Evolutionary conservation across 768 basidiomycete species (phyloP).

Genomic region (Agrocybe praecox): DNA sequence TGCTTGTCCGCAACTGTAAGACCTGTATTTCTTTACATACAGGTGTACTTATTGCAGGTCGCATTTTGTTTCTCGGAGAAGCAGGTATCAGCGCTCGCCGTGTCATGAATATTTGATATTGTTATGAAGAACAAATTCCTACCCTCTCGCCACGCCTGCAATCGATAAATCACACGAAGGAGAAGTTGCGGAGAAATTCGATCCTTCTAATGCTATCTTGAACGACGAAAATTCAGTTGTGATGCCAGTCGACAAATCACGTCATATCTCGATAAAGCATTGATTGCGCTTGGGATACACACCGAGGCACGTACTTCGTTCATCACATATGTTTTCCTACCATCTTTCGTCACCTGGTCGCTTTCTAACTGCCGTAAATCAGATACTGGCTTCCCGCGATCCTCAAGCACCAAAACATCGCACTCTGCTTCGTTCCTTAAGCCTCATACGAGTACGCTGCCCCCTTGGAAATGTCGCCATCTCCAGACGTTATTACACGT

Average conservation of each 20-base stretch:
- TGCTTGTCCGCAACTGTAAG: no score
- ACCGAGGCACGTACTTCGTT: neutral
- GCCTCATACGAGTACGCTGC: constrained; percentile 41
- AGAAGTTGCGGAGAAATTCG: neutral
- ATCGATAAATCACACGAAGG: no score
- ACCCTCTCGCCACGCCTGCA: no score
- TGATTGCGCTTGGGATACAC: neutral
- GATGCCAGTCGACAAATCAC: neutral
- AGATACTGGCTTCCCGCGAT: constrained; percentile 49
- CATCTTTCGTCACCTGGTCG: no score
- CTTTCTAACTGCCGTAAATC: neutral
- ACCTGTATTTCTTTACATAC: no score
- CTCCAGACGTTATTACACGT: constrained; percentile 44
- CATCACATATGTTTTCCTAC: neutral
- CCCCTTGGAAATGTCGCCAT: constrained; percentile 36
- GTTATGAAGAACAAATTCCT: no score
- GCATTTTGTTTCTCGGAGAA: no score
- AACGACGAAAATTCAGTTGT: neutral
- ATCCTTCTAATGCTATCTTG: neutral
- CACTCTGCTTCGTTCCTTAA: constrained; percentile 49
- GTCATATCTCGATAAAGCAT: neutral
- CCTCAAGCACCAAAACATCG: constrained; percentile 38
- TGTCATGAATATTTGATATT: no score
- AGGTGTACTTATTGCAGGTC: no score
- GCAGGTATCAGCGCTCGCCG: no score